Percentiles rank a stretch among this genome's conserved stretches.
Evolutionary conservation across 306 rosid species (phyloP).

Genomic region (Casuarina equisetifolia): DNA sequence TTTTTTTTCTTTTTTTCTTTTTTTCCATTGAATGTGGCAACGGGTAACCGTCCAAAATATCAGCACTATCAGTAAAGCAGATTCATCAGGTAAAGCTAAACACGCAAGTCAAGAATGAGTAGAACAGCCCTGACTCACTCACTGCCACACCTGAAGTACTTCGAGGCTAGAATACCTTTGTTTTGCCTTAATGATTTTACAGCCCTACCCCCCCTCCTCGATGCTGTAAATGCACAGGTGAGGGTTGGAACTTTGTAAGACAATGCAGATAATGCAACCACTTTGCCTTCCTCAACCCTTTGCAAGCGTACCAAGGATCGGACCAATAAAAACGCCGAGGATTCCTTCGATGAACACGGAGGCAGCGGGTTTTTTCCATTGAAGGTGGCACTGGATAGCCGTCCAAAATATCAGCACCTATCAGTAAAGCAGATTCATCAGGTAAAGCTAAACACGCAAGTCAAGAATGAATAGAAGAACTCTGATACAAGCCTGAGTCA

Average conservation of each 20-base stretch:
- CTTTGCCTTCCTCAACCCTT: background rate
- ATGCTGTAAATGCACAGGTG: background rate
- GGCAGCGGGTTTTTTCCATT: background rate
- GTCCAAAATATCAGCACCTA: background rate
- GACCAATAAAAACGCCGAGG: background rate
- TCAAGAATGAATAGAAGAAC: background rate
- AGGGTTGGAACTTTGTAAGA: background rate
- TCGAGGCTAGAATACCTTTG: background rate
- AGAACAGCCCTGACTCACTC: background rate
- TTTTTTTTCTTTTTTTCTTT: too few species aligned
- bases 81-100: background rate
- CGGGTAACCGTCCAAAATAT: background rate
- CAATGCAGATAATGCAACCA: background rate
- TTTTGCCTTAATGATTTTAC: background rate
- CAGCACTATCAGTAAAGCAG: background rate
- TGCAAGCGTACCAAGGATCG: background rate
- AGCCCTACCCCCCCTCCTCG: background rate
- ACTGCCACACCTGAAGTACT: constrained; percentile 25
- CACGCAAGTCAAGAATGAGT: background rate
- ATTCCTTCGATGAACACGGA: too few species aligned
- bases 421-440: background rate
- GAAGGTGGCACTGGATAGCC: background rate
- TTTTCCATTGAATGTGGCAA: background rate
- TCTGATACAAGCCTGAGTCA: background rate
- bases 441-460: background rate